Evolutionary conservation across 805 yeast species (phyloP), one percentile per base, ranked within the genome.

Genomic region (Teunomyces lycoperdinae): DNA sequence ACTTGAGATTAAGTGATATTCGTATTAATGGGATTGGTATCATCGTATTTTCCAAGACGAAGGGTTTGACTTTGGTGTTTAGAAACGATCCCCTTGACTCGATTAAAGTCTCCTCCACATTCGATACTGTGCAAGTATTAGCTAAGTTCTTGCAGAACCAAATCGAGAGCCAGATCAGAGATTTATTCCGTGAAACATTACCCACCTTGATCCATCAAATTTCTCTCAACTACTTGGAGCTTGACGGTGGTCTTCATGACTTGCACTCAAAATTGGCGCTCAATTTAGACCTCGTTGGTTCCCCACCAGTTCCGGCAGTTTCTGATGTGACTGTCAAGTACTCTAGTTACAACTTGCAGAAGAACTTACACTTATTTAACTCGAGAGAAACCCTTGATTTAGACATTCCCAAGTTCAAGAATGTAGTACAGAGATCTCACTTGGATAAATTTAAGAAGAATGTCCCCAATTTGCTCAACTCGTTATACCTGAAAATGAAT

Each of bases 11-110:
- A 46, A 80, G 89, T 35, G 84, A 86, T 47, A 84, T 89, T 51
- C 76, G 77, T 56, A 73, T 89, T 45, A 80, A 84, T 48, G 94
- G 96, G 1, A 89, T 90, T 50, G 89, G 91, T 20, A 85, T 89
- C 46, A 81, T 89, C 51, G 96, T 89, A 3, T 89, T 87, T 62
- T 81, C 86, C 27, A 84, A 87, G 58, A 76, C 86, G 3, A 88
- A 88, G 59, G 96, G 96, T 1, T 74, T 89, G 48, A 89, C 96
- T 0, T 70, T 89, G 35, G 96, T 89, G 28, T 89, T 89, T 68
- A 79, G 91, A 56, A 89, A 89, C 64, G 96, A 89, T 64, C 96
- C 96, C 0, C 73, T 89, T 47, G 96, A 89, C 55, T 79, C 84
- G 16, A 89, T 89, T 52, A 83, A 82, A 56, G 95, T 89, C 10